phyloP scores from a whole-genome alignment of 2,329 filamentous ascomycete species.

The Aspergillus sp. region DNA sequence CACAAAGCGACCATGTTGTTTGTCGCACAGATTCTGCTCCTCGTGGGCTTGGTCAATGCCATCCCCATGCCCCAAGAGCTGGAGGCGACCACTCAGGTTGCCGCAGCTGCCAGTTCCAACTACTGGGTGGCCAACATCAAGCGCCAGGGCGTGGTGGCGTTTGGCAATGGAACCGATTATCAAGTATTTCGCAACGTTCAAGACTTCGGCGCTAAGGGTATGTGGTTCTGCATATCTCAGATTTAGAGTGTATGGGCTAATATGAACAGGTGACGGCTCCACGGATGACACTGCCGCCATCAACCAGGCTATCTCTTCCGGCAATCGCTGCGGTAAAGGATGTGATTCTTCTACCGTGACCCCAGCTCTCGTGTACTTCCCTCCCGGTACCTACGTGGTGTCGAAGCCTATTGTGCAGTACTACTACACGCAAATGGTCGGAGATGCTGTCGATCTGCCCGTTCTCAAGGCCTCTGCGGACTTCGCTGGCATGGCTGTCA shows the following conservation, averaged over 20 bases:
- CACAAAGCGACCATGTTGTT: conserved; percentile 27
- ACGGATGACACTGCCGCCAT: conserved; percentile 88
- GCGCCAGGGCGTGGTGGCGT: conserved; percentile 68
- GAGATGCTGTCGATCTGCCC: conserved; percentile 71
- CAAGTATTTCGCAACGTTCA: conserved; percentile 75
- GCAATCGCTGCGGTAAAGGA: conserved; percentile 72
- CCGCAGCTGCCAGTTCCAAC: conserved; percentile 35
- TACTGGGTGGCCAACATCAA: conserved; percentile 74
- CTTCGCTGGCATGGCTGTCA: conserved; percentile 83
- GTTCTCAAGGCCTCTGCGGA: conserved; percentile 69
- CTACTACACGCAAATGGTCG: conserved; percentile 93
- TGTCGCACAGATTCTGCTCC: conserved; percentile 31
- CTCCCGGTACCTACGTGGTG: conserved; percentile 80
- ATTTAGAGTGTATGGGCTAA: conserved; percentile 12
- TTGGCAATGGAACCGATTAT: conserved; percentile 57
- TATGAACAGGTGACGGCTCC: conserved; percentile 55
- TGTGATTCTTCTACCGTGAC: conserved; percentile 83
- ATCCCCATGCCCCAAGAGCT: conserved; percentile 27
- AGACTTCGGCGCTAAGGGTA: conserved; percentile 71
- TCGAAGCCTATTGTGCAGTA: conserved; percentile 76
- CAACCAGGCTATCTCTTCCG: conserved; percentile 76
- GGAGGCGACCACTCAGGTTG: conserved; percentile 12
- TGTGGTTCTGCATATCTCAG: conserved; percentile 36
- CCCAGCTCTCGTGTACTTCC: conserved; percentile 89
- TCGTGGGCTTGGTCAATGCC: conserved; percentile 34